Percentiles rank a stretch among this genome's conserved stretches.
Evolutionary conservation across 2,329 filamentous ascomycete genomes (phyloP).

Genomic region (Peltaster fructicola): DNA sequence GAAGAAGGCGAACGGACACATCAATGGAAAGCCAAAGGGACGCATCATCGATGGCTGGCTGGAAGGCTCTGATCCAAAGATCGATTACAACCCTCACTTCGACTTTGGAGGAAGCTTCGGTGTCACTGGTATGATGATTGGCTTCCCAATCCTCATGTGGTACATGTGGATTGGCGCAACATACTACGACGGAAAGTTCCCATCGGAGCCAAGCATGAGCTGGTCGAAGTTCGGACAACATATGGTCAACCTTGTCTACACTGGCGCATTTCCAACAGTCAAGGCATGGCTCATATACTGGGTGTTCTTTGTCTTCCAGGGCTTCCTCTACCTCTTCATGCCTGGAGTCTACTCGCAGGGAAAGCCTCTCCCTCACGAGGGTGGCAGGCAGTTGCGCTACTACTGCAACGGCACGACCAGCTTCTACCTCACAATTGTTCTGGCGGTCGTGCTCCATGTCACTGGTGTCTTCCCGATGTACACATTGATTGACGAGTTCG

Average conservation of each 20-base stretch:
- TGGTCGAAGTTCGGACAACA: slow-evolving; percentile 54
- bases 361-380: slow-evolving; percentile 67
- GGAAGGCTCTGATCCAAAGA: slow-evolving; percentile 21
- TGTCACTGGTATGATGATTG: slow-evolving; percentile 68
- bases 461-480: slow-evolving; percentile 77
- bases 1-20: slow-evolving; percentile 16
- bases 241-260: slow-evolving; percentile 56
- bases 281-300: slow-evolving; percentile 91
- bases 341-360: slow-evolving; percentile 79
- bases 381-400: slow-evolving; percentile 75
- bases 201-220: slow-evolving; percentile 32
- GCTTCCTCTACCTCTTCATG: slow-evolving; percentile 62
- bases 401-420: slow-evolving; percentile 83
- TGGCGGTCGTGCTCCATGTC: slow-evolving; percentile 58
- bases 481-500: slow-evolving; percentile 88
- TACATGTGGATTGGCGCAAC: slow-evolving; percentile 98
- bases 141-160: slow-evolving; percentile 91
- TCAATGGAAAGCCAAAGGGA: slow-evolving; percentile 21
- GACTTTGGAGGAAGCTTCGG: slow-evolving; percentile 87
- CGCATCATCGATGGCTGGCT: slow-evolving; percentile 22
- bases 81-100: slow-evolving; percentile 33
- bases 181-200: slow-evolving; percentile 76
- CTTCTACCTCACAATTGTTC: slow-evolving; percentile 68
- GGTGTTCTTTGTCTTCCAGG: slow-evolving; percentile 77
- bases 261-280: slow-evolving; percentile 63